Evolutionary conservation across 2,329 filamentous ascomycete genomes (phyloP), one percentile per base, ranked within the genome.

Genomic region (Intubia oerlemansii): DNA sequence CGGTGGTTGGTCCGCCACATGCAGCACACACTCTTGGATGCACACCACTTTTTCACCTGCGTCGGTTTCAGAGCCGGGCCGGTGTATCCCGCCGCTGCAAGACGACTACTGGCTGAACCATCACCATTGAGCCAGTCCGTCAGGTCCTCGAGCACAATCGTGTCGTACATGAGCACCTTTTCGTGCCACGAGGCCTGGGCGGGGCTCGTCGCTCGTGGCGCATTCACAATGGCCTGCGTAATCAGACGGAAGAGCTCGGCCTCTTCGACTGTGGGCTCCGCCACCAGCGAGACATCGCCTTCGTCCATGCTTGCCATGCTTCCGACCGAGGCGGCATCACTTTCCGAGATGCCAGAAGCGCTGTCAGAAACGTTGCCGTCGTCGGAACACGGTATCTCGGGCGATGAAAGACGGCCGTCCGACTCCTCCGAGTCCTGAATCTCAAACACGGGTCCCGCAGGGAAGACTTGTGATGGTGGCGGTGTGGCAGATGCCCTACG

Each of bases 131-230:
- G 51, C 77, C 82, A 95, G 0, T 55, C 51, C 0, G 84, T 65
- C 10, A 98, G 54, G 38, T 93, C 82, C 49, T 95, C 85, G 0
- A 93, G 50, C 2, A 88, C 61, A 24, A 98, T 75, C 0, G 85
- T 81, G 41, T 95, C 84, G 45, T 90, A 95, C 45, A 95, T 66
- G 5, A 95, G 56, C 26, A 98, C 93, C 51, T 82, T 90, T 49
- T 95, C 81, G 40, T 90, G 62, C 79, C 84, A 95, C 3, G 67
- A 81, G 10, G 67, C 68, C 3, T 59, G 45, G 6, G 38, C 36
- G 4, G 66, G 57, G 4, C 57, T 54, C 1, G 52, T 51, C 7
- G 42, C 60, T n/a, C n/a, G n/a, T n/a, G n/a, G n/a, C n/a, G n/a
- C n/a, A n/a, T n/a, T n/a, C 8, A 75, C 51, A 1, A 66, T 67